Conservation (phyloP, 1,139 yeast species). For the Geotrichum candidum region DNA sequence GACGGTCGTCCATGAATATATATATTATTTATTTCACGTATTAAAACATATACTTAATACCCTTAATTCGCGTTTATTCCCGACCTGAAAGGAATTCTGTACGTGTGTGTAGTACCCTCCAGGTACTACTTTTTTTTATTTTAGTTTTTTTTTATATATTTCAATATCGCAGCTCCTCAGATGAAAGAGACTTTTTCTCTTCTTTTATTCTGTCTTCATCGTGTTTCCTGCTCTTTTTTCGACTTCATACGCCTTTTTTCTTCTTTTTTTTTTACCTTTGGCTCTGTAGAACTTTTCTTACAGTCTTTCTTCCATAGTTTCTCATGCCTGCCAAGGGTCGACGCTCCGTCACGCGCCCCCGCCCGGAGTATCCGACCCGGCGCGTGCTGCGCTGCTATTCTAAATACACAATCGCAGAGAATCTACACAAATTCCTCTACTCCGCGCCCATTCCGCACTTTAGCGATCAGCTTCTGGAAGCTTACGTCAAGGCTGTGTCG, state of each 20-base stretch:
- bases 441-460: constrained; percentile 8
- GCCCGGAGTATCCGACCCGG: constrained; percentile 3
- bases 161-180: not conserved
- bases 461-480: constrained; percentile 9
- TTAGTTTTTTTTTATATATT: not conserved
- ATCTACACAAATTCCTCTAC: constrained; percentile 6
- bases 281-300: not conserved
- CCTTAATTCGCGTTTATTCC: not conserved
- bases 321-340: constrained; percentile 13
- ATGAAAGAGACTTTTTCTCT: not conserved
- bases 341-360: not conserved
- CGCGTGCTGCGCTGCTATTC: constrained; percentile 11
- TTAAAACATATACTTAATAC: not conserved
- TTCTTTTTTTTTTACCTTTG: not conserved
- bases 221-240: not conserved
- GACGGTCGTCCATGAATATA: not conserved
- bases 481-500: constrained; percentile 13
- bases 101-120: not conserved
- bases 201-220: not conserved
- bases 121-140: not conserved
- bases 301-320: not conserved
- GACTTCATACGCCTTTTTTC: not conserved
- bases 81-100: not conserved
- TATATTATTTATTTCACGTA: not conserved
- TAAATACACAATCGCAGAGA: constrained; percentile 6